A percentile compares a stretch with the other conserved stretches of the same genome.
phyloP scores from a whole-genome alignment of 2,329 filamentous ascomycete genomes.

The Monilinia vaccinii-corymbosi region DNA sequence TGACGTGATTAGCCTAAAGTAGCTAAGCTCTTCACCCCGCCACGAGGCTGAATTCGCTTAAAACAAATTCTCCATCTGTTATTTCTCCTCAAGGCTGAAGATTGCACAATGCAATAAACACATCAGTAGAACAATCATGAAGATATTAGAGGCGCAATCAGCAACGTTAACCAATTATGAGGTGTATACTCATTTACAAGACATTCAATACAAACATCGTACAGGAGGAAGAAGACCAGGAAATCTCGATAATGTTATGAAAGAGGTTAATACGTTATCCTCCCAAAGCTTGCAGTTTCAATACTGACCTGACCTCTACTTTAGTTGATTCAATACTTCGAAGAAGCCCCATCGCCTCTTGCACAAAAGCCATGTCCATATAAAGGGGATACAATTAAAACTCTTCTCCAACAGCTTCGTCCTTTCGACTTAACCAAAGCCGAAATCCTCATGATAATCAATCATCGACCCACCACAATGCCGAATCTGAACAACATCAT shows the following conservation, averaged over 20 bases:
- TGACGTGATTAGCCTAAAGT: conserved; percentile 7
- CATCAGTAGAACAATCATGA: conserved; percentile 35
- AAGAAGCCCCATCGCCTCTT: conserved; percentile 45
- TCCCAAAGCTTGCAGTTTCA: background rate
- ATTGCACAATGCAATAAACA: background rate
- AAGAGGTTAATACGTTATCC: conserved; percentile 45
- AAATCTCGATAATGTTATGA: conserved; percentile 40
- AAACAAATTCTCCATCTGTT: background rate
- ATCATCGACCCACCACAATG: conserved; percentile 49
- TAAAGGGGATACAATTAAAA: conserved; percentile 40
- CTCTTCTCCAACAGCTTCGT: conserved; percentile 46
- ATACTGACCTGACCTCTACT: background rate
- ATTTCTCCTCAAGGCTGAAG: conserved; percentile 12
- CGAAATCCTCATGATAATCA: conserved; percentile 60
- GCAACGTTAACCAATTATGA: conserved; percentile 65
- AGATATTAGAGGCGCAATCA: conserved; percentile 63
- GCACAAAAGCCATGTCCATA: conserved; percentile 35
- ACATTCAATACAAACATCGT: conserved; percentile 35
- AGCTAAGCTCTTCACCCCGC: conserved; percentile 3
- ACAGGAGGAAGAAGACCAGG: conserved; percentile 10
- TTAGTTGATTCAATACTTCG: conserved; percentile 53
- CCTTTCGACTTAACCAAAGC: conserved; percentile 56
- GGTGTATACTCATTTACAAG: conserved; percentile 56
- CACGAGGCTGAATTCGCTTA: conserved; percentile 6
- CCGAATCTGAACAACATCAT: conserved; percentile 53